Percentiles rank a stretch among this genome's conserved stretches.
Conservation (phyloP, 352 stramenopile genomes). For the Pythium vanterpoolii region DNA sequence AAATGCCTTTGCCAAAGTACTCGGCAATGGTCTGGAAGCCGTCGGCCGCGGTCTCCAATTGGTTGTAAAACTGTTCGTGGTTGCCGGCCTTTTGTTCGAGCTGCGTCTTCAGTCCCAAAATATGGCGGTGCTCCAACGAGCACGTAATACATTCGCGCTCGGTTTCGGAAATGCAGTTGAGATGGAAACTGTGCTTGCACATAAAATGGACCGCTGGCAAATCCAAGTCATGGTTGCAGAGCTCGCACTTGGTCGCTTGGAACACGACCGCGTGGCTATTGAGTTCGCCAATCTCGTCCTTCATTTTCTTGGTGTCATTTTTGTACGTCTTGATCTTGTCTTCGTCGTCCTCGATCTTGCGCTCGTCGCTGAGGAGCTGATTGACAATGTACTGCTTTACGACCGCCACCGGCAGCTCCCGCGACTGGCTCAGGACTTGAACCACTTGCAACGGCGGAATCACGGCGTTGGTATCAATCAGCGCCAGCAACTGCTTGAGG, state of each 20-base stretch:
- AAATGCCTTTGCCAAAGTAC: conserved; percentile 93
- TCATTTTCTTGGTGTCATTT: conserved; percentile 87
- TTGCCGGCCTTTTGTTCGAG: conserved; percentile 86
- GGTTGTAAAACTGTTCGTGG: conserved; percentile 93
- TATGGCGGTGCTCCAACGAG: conserved; percentile 82
- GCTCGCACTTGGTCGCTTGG: conserved; percentile 87
- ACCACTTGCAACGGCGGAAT: conserved; percentile 85
- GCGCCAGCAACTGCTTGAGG: conserved; percentile 66
- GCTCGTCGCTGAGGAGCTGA: conserved; percentile 74
- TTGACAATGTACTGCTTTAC: conserved; percentile 87
- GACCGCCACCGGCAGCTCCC: conserved; percentile 75
- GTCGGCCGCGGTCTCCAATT: conserved; percentile 85
- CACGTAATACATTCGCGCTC: conserved; percentile 88
- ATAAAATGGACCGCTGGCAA: conserved; percentile 91
- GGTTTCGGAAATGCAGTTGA: conserved; percentile 89
- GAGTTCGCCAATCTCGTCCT: conserved; percentile 81
- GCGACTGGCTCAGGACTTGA: conserved; percentile 80
- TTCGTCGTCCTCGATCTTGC: conserved; percentile 81
- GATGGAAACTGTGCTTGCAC: conserved; percentile 89
- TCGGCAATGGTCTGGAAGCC: conserved; percentile 89
- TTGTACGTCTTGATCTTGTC: conserved; percentile 88
- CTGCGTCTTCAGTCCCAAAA: conserved; percentile 83
- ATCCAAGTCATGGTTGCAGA: conserved; percentile 88
- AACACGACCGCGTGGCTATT: conserved; percentile 87
- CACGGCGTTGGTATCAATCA: conserved; percentile 77